Evolutionary conservation across 371 early-diverging fungal species (phyloP).

Genomic region (Mucor indicus): DNA sequence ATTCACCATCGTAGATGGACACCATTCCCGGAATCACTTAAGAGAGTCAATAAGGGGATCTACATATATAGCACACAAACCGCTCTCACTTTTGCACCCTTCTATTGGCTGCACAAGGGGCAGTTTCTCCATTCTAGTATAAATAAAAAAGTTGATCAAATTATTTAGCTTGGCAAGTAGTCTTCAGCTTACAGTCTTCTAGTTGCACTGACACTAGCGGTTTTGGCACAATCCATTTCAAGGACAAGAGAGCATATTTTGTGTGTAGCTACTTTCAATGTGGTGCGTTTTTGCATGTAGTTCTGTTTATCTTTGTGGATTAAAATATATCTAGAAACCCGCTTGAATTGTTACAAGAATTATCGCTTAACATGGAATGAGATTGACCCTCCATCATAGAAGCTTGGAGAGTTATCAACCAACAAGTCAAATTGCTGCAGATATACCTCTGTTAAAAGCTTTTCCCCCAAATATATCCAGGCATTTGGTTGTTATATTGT

Average conservation of each 20-base stretch:
- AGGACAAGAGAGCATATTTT: constrained; percentile 6
- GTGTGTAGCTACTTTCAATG: constrained; percentile 4
- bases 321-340: constrained; percentile 4
- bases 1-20: constrained; percentile 5
- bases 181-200: constrained; percentile 8
- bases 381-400: background rate
- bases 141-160: constrained; percentile 3
- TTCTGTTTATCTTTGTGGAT: constrained; percentile 7
- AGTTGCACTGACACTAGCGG: background rate
- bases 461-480: constrained; percentile 1
- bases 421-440: constrained; percentile 4
- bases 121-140: constrained; percentile 5
- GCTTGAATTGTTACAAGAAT: constrained; percentile 1
- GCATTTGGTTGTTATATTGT: constrained; percentile 5
- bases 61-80: background rate
- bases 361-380: constrained; percentile 1
- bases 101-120: background rate
- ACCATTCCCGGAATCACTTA: constrained; percentile 6
- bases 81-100: constrained; percentile 1
- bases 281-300: constrained; percentile 3
- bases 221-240: constrained; percentile 1
- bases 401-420: constrained; percentile 5
- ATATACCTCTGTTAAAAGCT: constrained; percentile 6
- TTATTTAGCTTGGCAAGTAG: constrained; percentile 4
- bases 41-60: constrained; percentile 4